Percentiles rank a stretch among this genome's conserved stretches.
These are phyloP conservation scores for Ophiostoma ulmi DNA, from an alignment of 2,329 filamentous ascomycete species.

Conservation along the genomic window DNA sequence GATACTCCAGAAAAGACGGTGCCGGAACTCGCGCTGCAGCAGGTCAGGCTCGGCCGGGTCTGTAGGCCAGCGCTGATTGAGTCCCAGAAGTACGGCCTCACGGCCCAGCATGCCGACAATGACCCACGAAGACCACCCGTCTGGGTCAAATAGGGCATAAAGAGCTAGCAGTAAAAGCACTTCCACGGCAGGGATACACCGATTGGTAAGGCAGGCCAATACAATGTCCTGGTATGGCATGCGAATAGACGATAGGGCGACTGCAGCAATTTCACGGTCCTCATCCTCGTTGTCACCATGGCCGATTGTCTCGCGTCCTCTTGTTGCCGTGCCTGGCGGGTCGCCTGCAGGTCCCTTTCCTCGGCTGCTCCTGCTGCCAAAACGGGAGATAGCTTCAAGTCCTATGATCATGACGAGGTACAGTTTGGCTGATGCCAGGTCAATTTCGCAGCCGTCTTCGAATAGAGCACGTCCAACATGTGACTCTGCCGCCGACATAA, in stretches of 20 bases:
- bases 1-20: conserved; percentile 43
- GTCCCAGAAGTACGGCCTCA: conserved; percentile 38
- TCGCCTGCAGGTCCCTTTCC: not conserved
- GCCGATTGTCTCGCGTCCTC: not conserved
- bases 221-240: conserved; percentile 40
- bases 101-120: conserved; percentile 40
- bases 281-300: not conserved
- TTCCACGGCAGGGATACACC: conserved; percentile 36
- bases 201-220: conserved; percentile 37
- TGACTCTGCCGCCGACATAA: conserved; percentile 31
- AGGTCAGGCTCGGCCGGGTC: conserved; percentile 29
- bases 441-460: not conserved
- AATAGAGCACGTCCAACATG: not conserved
- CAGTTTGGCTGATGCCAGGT: not conserved
- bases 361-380: conserved; percentile 1
- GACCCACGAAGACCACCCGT: conserved; percentile 38
- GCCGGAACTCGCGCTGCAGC: conserved; percentile 31
- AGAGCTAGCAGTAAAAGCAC: conserved; percentile 33
- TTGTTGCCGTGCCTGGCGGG: not conserved
- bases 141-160: conserved; percentile 42
- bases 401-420: conserved; percentile 10
- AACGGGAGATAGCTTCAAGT: not conserved
- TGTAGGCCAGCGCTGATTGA: conserved; percentile 34
- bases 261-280: not conserved
- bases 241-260: conserved; percentile 33